Conservation (phyloP, 805 yeast genomes). For the Cyberlindnera xishuangbannaensis region DNA sequence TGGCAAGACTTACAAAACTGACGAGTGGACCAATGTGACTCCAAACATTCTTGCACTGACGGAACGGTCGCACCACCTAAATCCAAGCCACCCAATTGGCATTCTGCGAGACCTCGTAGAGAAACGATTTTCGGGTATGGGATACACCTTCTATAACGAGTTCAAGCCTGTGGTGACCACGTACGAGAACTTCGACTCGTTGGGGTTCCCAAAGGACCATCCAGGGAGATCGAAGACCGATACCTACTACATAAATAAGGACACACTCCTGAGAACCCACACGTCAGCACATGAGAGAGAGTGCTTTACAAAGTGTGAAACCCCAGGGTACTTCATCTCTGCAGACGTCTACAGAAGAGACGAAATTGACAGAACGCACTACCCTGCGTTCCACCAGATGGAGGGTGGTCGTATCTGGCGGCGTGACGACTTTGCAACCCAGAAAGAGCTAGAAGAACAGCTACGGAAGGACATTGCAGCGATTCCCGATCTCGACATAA, state of each 20-base stretch:
- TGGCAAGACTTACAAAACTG: slow-evolving; percentile 50
- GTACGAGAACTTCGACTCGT: slow-evolving; percentile 81
- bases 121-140: slow-evolving; percentile 54
- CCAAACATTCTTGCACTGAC: slow-evolving; percentile 63
- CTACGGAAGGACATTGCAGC: slow-evolving; percentile 53
- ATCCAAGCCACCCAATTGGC: slow-evolving; percentile 83
- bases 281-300: slow-evolving; percentile 95
- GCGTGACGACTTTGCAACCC: slow-evolving; percentile 31
- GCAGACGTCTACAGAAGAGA: slow-evolving; percentile 97
- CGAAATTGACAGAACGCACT: slow-evolving; percentile 92
- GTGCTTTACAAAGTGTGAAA: slow-evolving; percentile 59
- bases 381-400: slow-evolving; percentile 96
- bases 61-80: slow-evolving; percentile 66
- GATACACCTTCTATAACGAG: slow-evolving; percentile 72
- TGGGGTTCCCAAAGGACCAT: slow-evolving; percentile 88
- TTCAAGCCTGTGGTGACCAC: slow-evolving; percentile 81
- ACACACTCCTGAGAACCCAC: slow-evolving; percentile 77
- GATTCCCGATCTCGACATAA: slow-evolving; percentile 61
- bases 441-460: slow-evolving; percentile 34
- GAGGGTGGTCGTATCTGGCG: slow-evolving; percentile 93
- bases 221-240: slow-evolving; percentile 92
- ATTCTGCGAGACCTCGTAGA: slow-evolving; percentile 75
- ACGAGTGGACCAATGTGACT: slow-evolving; percentile 84
- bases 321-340: slow-evolving; percentile 86
- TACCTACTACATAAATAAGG: slow-evolving; percentile 81